Conservation (phyloP, 1,284 basidiomycete species). For the Apiotrichum sp. region DNA sequence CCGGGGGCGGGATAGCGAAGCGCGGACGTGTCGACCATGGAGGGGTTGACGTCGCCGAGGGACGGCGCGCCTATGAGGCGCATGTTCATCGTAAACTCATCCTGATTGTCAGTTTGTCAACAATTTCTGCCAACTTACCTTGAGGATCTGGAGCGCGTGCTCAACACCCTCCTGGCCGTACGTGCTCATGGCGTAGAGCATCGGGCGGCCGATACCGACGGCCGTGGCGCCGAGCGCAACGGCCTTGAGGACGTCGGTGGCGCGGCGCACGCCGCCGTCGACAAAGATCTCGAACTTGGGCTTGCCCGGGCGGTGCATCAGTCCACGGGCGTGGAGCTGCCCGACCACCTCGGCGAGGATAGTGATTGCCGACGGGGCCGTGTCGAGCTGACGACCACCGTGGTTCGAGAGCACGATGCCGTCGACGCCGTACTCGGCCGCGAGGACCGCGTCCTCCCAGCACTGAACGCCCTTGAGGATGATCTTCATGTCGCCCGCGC, state of each 20-base stretch:
- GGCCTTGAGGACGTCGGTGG: conserved; percentile 88
- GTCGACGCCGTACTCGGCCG: conserved; percentile 72
- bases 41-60: conserved; percentile 67
- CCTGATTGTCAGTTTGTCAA: conserved; percentile 50
- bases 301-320: conserved; percentile 45
- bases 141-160: conserved; percentile 67
- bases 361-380: conserved; percentile 82
- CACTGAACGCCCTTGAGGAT: conserved; percentile 88
- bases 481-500: conserved; percentile 80
- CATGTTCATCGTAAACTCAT: conserved; percentile 93
- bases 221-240: conserved; percentile 86
- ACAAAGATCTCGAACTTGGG: conserved; percentile 78
- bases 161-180: conserved; percentile 78
- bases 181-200: conserved; percentile 81
- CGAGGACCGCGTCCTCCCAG: conserved; percentile 87
- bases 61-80: conserved; percentile 75
- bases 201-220: conserved; percentile 64
- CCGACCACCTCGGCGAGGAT: conserved; percentile 79
- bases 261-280: conserved; percentile 85
- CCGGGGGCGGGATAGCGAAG: conserved; percentile 56
- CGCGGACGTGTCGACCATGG: conserved; percentile 76
- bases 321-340: conserved; percentile 61
- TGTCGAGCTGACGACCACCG: conserved; percentile 79
- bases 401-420: conserved; percentile 64
- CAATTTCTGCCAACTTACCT: conserved; percentile 50